These are phyloP conservation scores for Carpinus fangiana DNA, from an alignment of 306 rosid genomes.

Conservation along the genomic window DNA sequence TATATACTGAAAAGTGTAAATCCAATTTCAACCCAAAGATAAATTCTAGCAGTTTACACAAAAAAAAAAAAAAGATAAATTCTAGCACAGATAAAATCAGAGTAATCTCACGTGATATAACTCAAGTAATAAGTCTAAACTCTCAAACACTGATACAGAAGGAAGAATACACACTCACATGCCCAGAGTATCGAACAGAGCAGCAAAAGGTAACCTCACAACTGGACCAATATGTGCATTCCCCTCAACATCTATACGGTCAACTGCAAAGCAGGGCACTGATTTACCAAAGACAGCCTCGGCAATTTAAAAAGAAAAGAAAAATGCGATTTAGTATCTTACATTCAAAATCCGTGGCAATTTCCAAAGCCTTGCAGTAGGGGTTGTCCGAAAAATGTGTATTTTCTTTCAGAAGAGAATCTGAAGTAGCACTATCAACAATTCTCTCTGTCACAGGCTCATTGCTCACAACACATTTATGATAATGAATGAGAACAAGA, in stretches of 20 bases:
- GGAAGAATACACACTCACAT: slow-evolving; percentile 51
- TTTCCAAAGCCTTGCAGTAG: slow-evolving; percentile 80
- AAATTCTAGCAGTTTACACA: background rate
- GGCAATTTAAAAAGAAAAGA: slow-evolving; percentile 19
- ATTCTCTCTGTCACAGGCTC: slow-evolving; percentile 38
- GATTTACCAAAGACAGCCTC: slow-evolving; percentile 21
- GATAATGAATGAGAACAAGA: slow-evolving; percentile 90
- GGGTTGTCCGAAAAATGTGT: slow-evolving; percentile 75
- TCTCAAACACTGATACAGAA: slow-evolving; percentile 14
- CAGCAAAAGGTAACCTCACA: slow-evolving; percentile 88
- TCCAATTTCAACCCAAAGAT: slow-evolving; percentile 3
- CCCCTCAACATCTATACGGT: slow-evolving; percentile 77
- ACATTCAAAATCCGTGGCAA: slow-evolving; percentile 89
- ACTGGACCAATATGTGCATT: slow-evolving; percentile 62
- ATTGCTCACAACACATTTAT: slow-evolving; percentile 57
- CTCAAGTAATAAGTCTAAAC: background rate
- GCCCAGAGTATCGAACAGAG: slow-evolving; percentile 89
- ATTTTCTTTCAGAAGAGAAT: slow-evolving; percentile 55
- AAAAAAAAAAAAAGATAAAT: background rate
- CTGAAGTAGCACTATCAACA: slow-evolving; percentile 49
- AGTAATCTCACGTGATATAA: background rate
- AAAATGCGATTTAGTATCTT: slow-evolving; percentile 35
- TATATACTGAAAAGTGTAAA: background rate
- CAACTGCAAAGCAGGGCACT: slow-evolving; percentile 66
- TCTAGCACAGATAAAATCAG: background rate